phyloP scores from a whole-genome alignment of 805 yeast species.

The Zygosaccharomyces bailii region DNA sequence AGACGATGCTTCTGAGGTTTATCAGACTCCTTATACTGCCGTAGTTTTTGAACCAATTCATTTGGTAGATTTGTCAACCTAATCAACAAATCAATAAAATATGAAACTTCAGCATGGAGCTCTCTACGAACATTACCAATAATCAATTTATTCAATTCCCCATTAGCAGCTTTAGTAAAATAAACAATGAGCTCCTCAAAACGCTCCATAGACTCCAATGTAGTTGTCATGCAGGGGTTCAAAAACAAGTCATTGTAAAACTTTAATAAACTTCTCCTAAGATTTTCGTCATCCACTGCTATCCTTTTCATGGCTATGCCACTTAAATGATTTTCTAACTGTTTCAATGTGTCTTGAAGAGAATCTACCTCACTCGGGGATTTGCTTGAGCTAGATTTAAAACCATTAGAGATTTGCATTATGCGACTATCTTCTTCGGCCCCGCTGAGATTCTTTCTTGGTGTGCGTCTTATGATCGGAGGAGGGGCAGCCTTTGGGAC shows the following conservation, averaged over 20 bases:
- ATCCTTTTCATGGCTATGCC: conserved; percentile 45
- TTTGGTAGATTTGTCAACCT: conserved; percentile 16
- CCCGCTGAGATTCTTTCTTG: conserved; percentile 3
- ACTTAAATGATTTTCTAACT: conserved; percentile 42
- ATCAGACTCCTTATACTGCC: conserved; percentile 38
- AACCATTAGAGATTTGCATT: conserved; percentile 14
- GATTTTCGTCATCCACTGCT: conserved; percentile 40
- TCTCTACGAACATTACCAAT: conserved; percentile 26
- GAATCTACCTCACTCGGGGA: conserved; percentile 31
- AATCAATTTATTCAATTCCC: conserved; percentile 45
- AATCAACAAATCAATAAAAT: conserved; percentile 26
- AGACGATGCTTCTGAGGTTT: conserved; percentile 11
- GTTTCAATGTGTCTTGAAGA: conserved; percentile 37
- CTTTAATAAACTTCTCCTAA: conserved; percentile 55
- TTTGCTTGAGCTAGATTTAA: conserved; percentile 3
- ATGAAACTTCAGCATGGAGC: conserved; percentile 25
- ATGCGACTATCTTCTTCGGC: conserved; percentile 14
- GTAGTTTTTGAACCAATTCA: conserved; percentile 39
- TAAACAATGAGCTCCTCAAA: conserved; percentile 48
- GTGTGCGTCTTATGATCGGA: conserved; percentile 7
- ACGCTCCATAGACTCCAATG: conserved; percentile 35
- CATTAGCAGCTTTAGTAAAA: conserved; percentile 52
- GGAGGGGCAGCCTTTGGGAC: conserved; percentile 1
- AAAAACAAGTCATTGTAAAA: conserved; percentile 56
- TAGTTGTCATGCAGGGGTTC: conserved; percentile 37